Conservation (phyloP, 768 basidiomycete genomes). For the Tephrocybe sp. region DNA sequence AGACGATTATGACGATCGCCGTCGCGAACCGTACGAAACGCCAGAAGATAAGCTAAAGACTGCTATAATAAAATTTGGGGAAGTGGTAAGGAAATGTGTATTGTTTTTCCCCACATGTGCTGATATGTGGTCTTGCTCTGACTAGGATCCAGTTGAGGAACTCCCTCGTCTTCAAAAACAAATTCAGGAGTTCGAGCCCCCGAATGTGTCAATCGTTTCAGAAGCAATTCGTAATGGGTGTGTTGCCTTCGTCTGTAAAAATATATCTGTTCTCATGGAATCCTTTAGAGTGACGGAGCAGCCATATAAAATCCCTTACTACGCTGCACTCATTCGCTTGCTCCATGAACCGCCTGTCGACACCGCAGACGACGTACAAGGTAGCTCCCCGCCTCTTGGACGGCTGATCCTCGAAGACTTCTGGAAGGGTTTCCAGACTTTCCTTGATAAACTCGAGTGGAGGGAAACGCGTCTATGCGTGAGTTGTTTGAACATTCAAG, state of each 20-base stretch:
- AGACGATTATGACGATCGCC: slow-evolving; percentile 72
- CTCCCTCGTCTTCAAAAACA: slow-evolving; percentile 62
- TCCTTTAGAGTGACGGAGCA: slow-evolving; percentile 76
- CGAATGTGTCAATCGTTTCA: slow-evolving; percentile 61
- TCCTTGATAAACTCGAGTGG: slow-evolving; percentile 89
- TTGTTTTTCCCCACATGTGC: not conserved
- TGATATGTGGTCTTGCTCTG: slow-evolving; percentile 1
- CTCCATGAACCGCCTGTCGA: slow-evolving; percentile 50
- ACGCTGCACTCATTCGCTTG: slow-evolving; percentile 74
- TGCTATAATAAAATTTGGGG: slow-evolving; percentile 70
- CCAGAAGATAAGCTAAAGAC: slow-evolving; percentile 71
- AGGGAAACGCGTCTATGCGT: slow-evolving; percentile 86
- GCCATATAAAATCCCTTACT: slow-evolving; percentile 90
- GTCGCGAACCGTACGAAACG: slow-evolving; percentile 61
- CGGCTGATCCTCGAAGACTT: slow-evolving; percentile 81
- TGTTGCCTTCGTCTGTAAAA: slow-evolving; percentile 16
- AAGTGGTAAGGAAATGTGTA: slow-evolving; percentile 59
- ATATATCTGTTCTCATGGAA: not conserved
- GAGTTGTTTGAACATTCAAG: slow-evolving; percentile 28
- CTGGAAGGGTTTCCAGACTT: slow-evolving; percentile 86
- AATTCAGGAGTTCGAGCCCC: slow-evolving; percentile 55
- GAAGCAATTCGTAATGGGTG: slow-evolving; percentile 78
- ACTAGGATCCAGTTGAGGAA: slow-evolving; percentile 69
- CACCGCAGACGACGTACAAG: slow-evolving; percentile 31
- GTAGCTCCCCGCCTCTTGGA: slow-evolving; percentile 48